phyloP scores from a whole-genome alignment of 2,329 filamentous ascomycete genomes.

The Claviceps sp. region DNA sequence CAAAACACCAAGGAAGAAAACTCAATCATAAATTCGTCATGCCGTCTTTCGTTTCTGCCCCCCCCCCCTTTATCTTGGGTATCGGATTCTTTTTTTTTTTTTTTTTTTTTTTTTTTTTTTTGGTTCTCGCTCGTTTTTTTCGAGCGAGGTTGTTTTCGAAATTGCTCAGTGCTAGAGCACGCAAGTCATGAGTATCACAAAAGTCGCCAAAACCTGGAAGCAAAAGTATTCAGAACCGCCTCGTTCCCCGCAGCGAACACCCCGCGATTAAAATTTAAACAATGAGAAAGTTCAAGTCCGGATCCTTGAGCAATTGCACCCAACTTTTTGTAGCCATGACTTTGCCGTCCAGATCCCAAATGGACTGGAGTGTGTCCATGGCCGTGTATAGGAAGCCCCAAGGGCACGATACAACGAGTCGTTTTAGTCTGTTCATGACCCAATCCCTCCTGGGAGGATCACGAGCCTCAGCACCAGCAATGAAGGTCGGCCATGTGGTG shows the following conservation, averaged over 20 bases:
- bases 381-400: conserved; percentile 37
- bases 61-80: not conserved
- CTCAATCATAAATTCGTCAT: not conserved
- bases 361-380: conserved; percentile 28
- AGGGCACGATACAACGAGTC: conserved; percentile 26
- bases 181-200: no score
- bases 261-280: conserved; percentile 14
- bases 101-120: not conserved
- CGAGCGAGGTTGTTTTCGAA: no score
- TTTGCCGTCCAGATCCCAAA: conserved; percentile 28
- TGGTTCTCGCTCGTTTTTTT: no score
- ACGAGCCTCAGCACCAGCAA: conserved; percentile 38
- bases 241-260: no score
- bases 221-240: no score
- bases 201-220: no score
- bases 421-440: conserved; percentile 32
- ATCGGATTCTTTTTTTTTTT: not conserved
- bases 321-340: conserved; percentile 21
- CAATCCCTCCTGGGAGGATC: conserved; percentile 29
- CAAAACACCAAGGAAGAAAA: not conserved
- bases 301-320: conserved; percentile 30
- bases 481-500: conserved; percentile 42
- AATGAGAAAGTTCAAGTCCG: conserved; percentile 30
- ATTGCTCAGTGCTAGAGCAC: no score
- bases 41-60: not conserved